Base-by-base conservation (phyloP, 2,329 filamentous ascomycete genomes). In the Penicillium sp. region DNA sequence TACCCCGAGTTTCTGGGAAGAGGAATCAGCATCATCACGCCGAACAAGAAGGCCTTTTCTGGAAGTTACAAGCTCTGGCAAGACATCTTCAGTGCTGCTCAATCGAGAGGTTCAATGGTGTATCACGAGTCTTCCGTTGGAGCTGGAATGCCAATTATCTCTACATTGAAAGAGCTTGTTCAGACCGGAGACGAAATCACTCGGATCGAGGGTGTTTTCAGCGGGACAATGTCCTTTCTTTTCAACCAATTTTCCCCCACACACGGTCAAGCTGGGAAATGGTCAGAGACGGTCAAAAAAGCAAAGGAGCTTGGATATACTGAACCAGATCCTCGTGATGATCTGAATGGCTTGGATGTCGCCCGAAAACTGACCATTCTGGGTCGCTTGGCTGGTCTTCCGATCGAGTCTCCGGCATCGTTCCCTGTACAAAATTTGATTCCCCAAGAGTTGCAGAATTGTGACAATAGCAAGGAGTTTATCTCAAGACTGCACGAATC, bases 51-150 rank as follows among this genome's bases (percentile, higher is more conserved):
- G 44, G 22, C 44, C 13, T 45, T 45, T 22, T 45, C 44, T 17
- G 44, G 22, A 26, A 45, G 44, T 22, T 45, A 26, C 22, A 26
- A 22, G 2, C 44, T 45, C 17, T 45, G 44, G 44, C 44, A 26
- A 17, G 44, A 45, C 22, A 45, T 45, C 2, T 26, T 45, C 22
- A 45, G 44, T 17, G 44, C 22, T 6, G 44, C 22, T 5, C 10
- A 26, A 45, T 7, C 2, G 13, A 22, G 44, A 1, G 22, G 44
- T 5, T 45, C 44, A 2, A 15, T 45, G 44, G 44, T 45, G 4
- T 45, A 45, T 17, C 44, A 45, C 9, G 44, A 45, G n/a, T 45
- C 42, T 45, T 45, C 42, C 17, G 42, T 45, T 12, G 42, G 42
- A 4, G 42, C 42, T 45, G 42, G 42, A 7, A 45, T 45, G 42